These are phyloP conservation scores for Polytrichum commune DNA, from an alignment of 225 moss, liverwort and hornwort species.

Conservation along the genomic window DNA sequence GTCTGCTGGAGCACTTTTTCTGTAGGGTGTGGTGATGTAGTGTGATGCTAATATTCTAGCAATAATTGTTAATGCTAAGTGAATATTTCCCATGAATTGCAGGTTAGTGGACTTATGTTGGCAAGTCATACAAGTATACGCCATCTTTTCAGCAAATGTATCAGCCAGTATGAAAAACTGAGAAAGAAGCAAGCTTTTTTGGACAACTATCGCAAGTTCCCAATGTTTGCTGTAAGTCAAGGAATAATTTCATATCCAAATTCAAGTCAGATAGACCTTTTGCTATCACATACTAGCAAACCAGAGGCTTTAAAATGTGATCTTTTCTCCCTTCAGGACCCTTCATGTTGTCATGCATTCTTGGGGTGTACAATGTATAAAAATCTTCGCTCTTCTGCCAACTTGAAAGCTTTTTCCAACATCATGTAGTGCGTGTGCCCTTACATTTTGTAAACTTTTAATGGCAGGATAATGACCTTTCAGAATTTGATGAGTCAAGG, in stretches of 20 bases:
- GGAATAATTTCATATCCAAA: not conserved
- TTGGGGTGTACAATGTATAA: too few relatives aligned
- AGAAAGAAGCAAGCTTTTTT: conserved; percentile 99
- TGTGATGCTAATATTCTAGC: not conserved
- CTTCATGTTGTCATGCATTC: too few relatives aligned
- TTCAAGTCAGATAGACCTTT: not conserved
- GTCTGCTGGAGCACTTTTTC: not conserved
- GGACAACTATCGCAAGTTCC: conserved; percentile 99
- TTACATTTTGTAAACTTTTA: too few relatives aligned
- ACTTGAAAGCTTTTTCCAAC: too few relatives aligned
- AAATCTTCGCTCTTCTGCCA: too few relatives aligned
- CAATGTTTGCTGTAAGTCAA: conserved; percentile 96
- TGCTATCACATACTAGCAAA: not conserved
- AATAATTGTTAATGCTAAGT: conserved; percentile 5
- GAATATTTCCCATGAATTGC: conserved; percentile 15
- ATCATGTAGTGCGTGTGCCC: too few relatives aligned
- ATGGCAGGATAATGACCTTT: conserved; percentile 94
- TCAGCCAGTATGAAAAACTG: conserved; percentile 98
- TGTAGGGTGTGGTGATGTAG: not conserved
- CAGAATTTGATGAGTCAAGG: conserved; percentile 97
- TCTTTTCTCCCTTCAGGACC: too few relatives aligned
- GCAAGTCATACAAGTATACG: conserved; percentile 99
- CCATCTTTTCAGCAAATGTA: conserved; percentile 98
- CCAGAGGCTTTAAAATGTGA: too few relatives aligned
- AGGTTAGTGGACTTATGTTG: conserved; percentile 99